phyloP scores from a whole-genome alignment of 1,284 basidiomycete species.

The Heterobasidion irregulare region DNA sequence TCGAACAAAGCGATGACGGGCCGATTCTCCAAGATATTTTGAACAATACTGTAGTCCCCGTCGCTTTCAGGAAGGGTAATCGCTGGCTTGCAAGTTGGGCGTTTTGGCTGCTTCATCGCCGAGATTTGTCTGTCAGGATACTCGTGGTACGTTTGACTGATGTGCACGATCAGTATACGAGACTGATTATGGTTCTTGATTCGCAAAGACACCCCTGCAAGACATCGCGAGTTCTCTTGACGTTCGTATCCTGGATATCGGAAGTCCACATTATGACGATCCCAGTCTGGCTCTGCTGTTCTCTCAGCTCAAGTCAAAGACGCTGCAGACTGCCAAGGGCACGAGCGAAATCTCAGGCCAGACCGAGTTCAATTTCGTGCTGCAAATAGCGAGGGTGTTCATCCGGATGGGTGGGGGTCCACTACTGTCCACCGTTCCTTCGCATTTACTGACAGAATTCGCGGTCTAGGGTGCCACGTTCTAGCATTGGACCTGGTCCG shows the following conservation, averaged over 20 bases:
- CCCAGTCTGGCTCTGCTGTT: constrained; percentile 86
- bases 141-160: constrained; percentile 50
- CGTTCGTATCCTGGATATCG: constrained; percentile 52
- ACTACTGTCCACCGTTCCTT: background rate
- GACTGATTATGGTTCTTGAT: background rate
- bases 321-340: constrained; percentile 86
- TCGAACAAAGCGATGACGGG: constrained; percentile 78
- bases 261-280: constrained; percentile 87
- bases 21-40: constrained; percentile 71
- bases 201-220: constrained; percentile 64
- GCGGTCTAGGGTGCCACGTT: constrained; percentile 77
- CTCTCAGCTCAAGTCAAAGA: constrained; percentile 83
- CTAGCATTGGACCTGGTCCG: constrained; percentile 81
- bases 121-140: constrained; percentile 81
- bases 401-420: constrained; percentile 78
- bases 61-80: constrained; percentile 81
- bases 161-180: background rate
- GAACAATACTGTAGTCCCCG: constrained; percentile 69
- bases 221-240: constrained; percentile 56
- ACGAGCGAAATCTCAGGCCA: constrained; percentile 83
- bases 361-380: constrained; percentile 88
- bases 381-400: constrained; percentile 88
- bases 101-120: constrained; percentile 82
- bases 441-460: background rate
- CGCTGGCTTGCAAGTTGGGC: constrained; percentile 97